These are phyloP conservation scores for Suhomyces kilbournensis DNA, from an alignment of 805 yeast genomes.

Conservation along the genomic window DNA sequence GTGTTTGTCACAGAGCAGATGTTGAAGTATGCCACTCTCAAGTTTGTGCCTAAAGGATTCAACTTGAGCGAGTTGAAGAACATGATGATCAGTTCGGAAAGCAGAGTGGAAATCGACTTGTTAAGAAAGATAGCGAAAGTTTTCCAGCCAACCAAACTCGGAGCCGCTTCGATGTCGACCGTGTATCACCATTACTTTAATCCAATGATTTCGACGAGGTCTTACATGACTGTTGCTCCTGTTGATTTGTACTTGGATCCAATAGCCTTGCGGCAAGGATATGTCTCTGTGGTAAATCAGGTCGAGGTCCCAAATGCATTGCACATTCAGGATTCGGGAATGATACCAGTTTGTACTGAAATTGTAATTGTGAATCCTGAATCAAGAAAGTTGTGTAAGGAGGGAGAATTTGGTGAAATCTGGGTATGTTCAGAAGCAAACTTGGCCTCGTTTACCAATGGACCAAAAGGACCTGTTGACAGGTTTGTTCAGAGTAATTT, in stretches of 20 bases:
- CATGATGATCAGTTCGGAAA: slow-evolving; percentile 76
- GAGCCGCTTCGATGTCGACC: slow-evolving; percentile 67
- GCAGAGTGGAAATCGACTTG: slow-evolving; percentile 66
- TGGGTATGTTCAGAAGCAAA: slow-evolving; percentile 94
- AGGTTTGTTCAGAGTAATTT: slow-evolving; percentile 51
- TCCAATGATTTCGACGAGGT: slow-evolving; percentile 79
- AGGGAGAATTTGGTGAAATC: slow-evolving; percentile 94
- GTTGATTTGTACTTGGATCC: slow-evolving; percentile 86
- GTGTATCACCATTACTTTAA: slow-evolving; percentile 78
- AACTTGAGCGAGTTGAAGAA: slow-evolving; percentile 66
- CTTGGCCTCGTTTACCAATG: slow-evolving; percentile 56
- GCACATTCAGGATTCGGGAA: slow-evolving; percentile 88
- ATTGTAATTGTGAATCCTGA: slow-evolving; percentile 95
- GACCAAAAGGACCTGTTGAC: slow-evolving; percentile 51
- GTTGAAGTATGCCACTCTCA: slow-evolving; percentile 68
- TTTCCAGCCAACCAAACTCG: slow-evolving; percentile 62
- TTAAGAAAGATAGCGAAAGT: slow-evolving; percentile 56
- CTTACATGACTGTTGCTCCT: slow-evolving; percentile 86
- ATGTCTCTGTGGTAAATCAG: slow-evolving; percentile 74
- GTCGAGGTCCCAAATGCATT: slow-evolving; percentile 65
- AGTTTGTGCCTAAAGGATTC: slow-evolving; percentile 58
- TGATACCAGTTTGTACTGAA: slow-evolving; percentile 93
- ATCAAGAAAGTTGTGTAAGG: slow-evolving; percentile 69
- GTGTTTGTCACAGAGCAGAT: slow-evolving; percentile 80
- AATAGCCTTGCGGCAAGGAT: slow-evolving; percentile 84